Evolutionary conservation across 352 stramenopile genomes (phyloP).

Genomic region (Globisporangium cederbergense): DNA sequence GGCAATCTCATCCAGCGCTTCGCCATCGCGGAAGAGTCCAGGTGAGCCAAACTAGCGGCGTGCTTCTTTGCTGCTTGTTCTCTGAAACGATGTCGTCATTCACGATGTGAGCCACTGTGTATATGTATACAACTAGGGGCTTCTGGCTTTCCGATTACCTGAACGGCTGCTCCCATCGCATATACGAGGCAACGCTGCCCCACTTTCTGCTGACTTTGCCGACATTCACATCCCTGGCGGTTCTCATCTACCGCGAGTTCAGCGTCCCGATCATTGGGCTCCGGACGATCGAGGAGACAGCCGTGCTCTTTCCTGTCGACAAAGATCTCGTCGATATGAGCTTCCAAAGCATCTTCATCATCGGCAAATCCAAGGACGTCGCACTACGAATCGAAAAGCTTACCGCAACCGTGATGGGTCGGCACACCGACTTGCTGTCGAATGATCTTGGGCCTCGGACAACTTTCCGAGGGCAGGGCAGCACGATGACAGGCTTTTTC

Average conservation of each 20-base stretch:
- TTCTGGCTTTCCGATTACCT: slow-evolving; percentile 71
- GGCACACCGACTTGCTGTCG: slow-evolving; percentile 50
- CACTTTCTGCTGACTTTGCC: slow-evolving; percentile 48
- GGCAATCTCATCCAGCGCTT: slow-evolving; percentile 73
- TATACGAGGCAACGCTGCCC: slow-evolving; percentile 56
- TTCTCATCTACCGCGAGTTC: slow-evolving; percentile 69
- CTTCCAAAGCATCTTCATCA: slow-evolving; percentile 65
- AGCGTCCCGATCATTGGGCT: slow-evolving; percentile 51
- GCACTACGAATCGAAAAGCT: slow-evolving; percentile 58
- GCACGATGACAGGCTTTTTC: slow-evolving; percentile 22
- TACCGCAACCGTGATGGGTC: slow-evolving; percentile 34
- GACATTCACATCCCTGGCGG: slow-evolving; percentile 42
- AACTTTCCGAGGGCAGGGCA: background rate
- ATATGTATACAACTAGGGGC: slow-evolving; percentile 19
- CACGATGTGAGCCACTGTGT: background rate
- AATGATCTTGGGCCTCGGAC: slow-evolving; percentile 23
- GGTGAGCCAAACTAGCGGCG: background rate
- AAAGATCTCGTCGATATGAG: slow-evolving; percentile 37
- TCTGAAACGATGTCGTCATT: background rate
- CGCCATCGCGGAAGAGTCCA: slow-evolving; percentile 33
- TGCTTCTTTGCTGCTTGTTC: background rate
- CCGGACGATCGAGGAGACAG: slow-evolving; percentile 48
- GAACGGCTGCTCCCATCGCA: slow-evolving; percentile 44
- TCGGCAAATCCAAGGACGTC: slow-evolving; percentile 44
- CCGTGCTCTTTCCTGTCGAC: slow-evolving; percentile 48